Base-by-base conservation (phyloP, 768 basidiomycete species). In the Pholiota microspora region DNA sequence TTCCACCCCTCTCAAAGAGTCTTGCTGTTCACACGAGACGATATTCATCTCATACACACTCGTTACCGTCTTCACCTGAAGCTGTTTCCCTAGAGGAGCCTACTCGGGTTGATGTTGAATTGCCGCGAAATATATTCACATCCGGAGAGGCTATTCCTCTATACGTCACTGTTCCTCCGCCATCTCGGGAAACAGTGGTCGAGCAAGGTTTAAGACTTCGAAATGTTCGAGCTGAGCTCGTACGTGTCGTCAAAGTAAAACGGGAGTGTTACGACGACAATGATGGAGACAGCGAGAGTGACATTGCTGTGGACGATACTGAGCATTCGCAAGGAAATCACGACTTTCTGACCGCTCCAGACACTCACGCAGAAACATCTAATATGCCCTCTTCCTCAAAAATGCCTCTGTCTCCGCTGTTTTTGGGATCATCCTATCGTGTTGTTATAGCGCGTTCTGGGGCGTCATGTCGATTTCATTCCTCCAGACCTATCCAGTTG, bases 391-490 rank as follows among this genome's bases (percentile, higher is more conserved):
- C 73, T 4, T 73, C 74, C 2, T 73, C 76, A 28, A 78, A 78
- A 53, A 62, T 69, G 45, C 72, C 77, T 3, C 51, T 62, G 25
- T 73, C 76, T n/a, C 71, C 74, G 21, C 58, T 70, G 16, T 73
- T 73, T 56, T 59, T 71, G 16, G 73, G 74, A 25, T 71, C 77
- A 15, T 70, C 75, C 36, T 79, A 80, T 59, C 72, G 76, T 34
- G 75, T 78, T 2, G 76, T 86, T 48, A 75, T 98, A 24, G 86
- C 92, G 10, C 82, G 88, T 6, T 94, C 94, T 12, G 96, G 96
- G 44, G 94, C 94, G 38, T 88, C 92, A 16, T 94, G 93, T 67
- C 86, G 93, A 44, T 94, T 97, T 66, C 94, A 97, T 61, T 82
- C 85, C 0, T 78, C 82, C 42, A 81, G 80, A 12, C 79, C 88